Conservation (phyloP, 1,139 yeast species). For the Yamadazyma kanchanaburiensis region DNA sequence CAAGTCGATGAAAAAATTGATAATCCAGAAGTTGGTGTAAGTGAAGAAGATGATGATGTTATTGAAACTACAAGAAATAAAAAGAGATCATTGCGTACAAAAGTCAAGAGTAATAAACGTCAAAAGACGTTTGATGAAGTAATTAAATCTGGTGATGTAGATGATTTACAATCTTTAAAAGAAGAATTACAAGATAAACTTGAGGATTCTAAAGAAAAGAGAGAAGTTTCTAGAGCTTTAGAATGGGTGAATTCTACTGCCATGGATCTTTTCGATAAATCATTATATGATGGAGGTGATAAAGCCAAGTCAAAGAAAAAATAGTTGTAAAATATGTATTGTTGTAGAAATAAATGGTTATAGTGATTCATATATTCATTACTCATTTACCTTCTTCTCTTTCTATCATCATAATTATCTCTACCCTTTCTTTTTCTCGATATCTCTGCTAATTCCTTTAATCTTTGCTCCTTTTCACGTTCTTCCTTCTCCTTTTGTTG, state of each 20-base stretch:
- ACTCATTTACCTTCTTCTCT: too few species aligned
- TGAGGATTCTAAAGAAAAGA: conserved; percentile 28
- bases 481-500: conserved; percentile 55
- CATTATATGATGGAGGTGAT: conserved; percentile 60
- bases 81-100: conserved; percentile 16
- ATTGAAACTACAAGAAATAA: conserved; percentile 16
- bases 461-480: conserved; percentile 55
- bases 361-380: too few species aligned
- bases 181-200: conserved; percentile 30
- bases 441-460: conserved; percentile 56
- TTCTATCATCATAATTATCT: conserved; percentile 18
- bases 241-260: conserved; percentile 67
- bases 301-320: conserved; percentile 16
- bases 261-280: conserved; percentile 45
- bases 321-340: conserved; percentile 2
- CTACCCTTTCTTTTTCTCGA: conserved; percentile 34
- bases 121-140: conserved; percentile 27
- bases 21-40: neutral
- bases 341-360: neutral
- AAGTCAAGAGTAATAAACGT: conserved; percentile 11
- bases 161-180: conserved; percentile 24
- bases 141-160: conserved; percentile 23
- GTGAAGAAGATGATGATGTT: conserved; percentile 17
- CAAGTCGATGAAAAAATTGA: conserved; percentile 17
- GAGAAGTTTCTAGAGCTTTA: conserved; percentile 43